Evolutionary conservation across 164 flowering plant species (phyloP), one percentile per base, ranked within the genome.

Genomic region (Vitis rotundifolia): DNA sequence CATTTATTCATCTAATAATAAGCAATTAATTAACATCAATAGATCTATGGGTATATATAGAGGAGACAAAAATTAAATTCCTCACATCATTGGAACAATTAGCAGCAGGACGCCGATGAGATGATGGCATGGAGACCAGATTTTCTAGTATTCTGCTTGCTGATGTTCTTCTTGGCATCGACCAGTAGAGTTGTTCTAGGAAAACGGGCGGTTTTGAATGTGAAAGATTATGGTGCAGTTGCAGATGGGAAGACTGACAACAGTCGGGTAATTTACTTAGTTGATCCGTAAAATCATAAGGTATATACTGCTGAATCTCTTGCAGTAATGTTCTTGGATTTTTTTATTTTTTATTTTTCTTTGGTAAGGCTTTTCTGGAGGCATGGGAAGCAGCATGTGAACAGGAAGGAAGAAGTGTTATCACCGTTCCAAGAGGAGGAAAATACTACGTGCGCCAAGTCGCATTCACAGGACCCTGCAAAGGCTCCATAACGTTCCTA

Each of bases 301-400:
- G 22, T 19, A 19, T 22, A 22, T 22, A 22, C 26, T 22, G 26
- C 26, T 22, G 26, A 22, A 22, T 22, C 26, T 22, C 26, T 22
- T 22, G 26, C 26, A 22, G 26, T 22, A 6, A 37, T 37, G 7
- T 37, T 37, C 44, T 3, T 68, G 11, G 7, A 49, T 64, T 8
- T 47, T 60, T 59, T 31, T 49, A 15, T 11, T 29, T 22, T 60
- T 18, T 49, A 11, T 57, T 68, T 57, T 68, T 22, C 26, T 22
- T 22, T 22, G 26, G 26, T 22, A 22, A 75, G 78, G 80, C 71
- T 13, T 70, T 77, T 52, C 11, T 68, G 52, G 64, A 26, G 5
- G 75, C 70, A 9, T 82, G 83, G 83, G 49, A 47, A 0, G 73
- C 69, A 11, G 83, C 81, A 51, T 80, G 83, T 54, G 3, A 59